Evolutionary conservation across 2,329 filamentous ascomycete genomes (phyloP).

Genomic region (Plectosphaerella sp.): DNA sequence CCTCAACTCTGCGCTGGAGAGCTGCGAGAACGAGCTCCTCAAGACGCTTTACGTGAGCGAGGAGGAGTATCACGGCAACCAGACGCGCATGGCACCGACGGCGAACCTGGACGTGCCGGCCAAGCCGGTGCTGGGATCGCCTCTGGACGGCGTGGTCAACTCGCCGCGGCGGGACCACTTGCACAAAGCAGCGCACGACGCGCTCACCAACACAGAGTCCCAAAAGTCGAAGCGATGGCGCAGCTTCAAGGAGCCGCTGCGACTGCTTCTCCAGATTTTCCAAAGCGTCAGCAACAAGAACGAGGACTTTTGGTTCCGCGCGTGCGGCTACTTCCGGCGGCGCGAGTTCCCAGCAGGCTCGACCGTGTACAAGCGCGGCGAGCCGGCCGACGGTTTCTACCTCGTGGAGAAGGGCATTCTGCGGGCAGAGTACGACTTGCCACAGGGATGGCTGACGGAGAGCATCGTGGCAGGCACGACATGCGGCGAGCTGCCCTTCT

Average conservation of each 20-base stretch:
- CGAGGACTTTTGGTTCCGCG: slow-evolving; percentile 93
- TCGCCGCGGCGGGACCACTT: slow-evolving; percentile 79
- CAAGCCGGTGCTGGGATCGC: slow-evolving; percentile 24
- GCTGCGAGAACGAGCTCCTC: slow-evolving; percentile 90
- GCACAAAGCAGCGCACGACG: slow-evolving; percentile 71
- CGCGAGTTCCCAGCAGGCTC: slow-evolving; percentile 65
- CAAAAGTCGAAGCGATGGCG: slow-evolving; percentile 67
- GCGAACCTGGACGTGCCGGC: slow-evolving; percentile 45
- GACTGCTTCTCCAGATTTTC: slow-evolving; percentile 93
- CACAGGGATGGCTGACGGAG: slow-evolving; percentile 85
- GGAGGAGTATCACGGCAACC: slow-evolving; percentile 48
- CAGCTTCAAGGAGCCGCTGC: slow-evolving; percentile 83
- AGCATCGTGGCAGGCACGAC: slow-evolving; percentile 92
- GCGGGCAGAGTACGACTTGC: slow-evolving; percentile 83
- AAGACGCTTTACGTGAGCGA: slow-evolving; percentile 72
- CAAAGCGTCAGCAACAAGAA: slow-evolving; percentile 79
- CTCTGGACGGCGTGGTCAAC: slow-evolving; percentile 51
- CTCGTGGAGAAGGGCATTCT: slow-evolving; percentile 86
- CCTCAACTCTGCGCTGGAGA: slow-evolving; percentile 88
- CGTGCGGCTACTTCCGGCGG: slow-evolving; percentile 68
- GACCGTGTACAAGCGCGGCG: slow-evolving; percentile 73
- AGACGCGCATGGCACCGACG: slow-evolving; percentile 34
- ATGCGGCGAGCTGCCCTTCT: slow-evolving; percentile 94
- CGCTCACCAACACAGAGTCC: slow-evolving; percentile 63
- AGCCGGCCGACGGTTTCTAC: slow-evolving; percentile 79